A percentile compares a stretch with the other conserved stretches of the same genome.
Evolutionary conservation across 805 yeast genomes (phyloP).

Genomic region (Candida nemodendra): DNA sequence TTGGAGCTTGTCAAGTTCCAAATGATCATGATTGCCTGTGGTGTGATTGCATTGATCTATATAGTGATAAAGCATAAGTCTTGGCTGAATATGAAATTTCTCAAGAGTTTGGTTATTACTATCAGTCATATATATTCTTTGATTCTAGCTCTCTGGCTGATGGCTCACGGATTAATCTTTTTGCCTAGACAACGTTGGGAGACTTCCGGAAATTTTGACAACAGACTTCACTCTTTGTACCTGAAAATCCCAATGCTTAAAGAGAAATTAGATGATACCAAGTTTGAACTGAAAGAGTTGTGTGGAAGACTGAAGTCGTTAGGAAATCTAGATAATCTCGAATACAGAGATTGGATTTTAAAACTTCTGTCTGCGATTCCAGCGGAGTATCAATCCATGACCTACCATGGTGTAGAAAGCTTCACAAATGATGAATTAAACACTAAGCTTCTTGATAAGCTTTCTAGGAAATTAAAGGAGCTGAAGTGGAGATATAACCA

Average conservation of each 20-base stretch:
- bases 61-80: slow-evolving; percentile 41
- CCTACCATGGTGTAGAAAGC: slow-evolving; percentile 26
- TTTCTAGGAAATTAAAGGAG: slow-evolving; percentile 51
- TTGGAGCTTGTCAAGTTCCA: slow-evolving; percentile 60
- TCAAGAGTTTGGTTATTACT: slow-evolving; percentile 71
- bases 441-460: slow-evolving; percentile 44
- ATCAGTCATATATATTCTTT: slow-evolving; percentile 75
- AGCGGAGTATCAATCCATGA: slow-evolving; percentile 24
- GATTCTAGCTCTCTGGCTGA: slow-evolving; percentile 72
- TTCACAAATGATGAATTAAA: slow-evolving; percentile 35
- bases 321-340: slow-evolving; percentile 44
- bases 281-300: slow-evolving; percentile 59
- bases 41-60: slow-evolving; percentile 56
- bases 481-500: slow-evolving; percentile 54
- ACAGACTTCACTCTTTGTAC: slow-evolving; percentile 38
- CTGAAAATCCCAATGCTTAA: slow-evolving; percentile 53
- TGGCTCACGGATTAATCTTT: slow-evolving; percentile 77
- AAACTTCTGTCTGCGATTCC: slow-evolving; percentile 49
- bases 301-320: slow-evolving; percentile 57
- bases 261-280: slow-evolving; percentile 63
- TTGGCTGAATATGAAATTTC: slow-evolving; percentile 39
- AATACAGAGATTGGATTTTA: slow-evolving; percentile 64
- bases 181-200: slow-evolving; percentile 50
- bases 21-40: slow-evolving; percentile 50
- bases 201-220: slow-evolving; percentile 27